phyloP scores from a whole-genome alignment of 2,329 filamentous ascomycete genomes.

The Clarireedia hainanense region DNA sequence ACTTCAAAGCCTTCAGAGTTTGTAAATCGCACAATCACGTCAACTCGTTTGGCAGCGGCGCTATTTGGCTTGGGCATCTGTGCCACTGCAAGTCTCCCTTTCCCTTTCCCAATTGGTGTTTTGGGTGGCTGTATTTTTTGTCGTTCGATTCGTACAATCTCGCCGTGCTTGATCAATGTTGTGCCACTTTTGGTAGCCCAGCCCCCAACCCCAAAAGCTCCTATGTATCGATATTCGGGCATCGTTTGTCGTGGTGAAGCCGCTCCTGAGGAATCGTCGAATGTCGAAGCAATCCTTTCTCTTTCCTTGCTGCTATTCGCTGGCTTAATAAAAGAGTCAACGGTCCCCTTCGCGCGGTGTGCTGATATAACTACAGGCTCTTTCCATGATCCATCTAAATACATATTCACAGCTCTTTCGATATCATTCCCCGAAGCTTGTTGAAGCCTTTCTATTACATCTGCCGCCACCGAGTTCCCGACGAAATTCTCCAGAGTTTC shows the following conservation, averaged over 20 bases:
- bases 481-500: slow-evolving; percentile 52
- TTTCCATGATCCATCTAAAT: slow-evolving; percentile 62
- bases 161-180: slow-evolving; percentile 70
- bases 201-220: slow-evolving; percentile 82
- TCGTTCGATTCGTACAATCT: slow-evolving; percentile 78
- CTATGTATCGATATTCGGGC: slow-evolving; percentile 67
- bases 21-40: slow-evolving; percentile 88
- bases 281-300: background rate
- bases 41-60: slow-evolving; percentile 56
- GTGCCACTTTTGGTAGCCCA: slow-evolving; percentile 85
- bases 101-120: slow-evolving; percentile 36
- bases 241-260: slow-evolving; percentile 30
- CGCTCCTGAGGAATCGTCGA: slow-evolving; percentile 19
- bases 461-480: slow-evolving; percentile 45
- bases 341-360: slow-evolving; percentile 11
- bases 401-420: slow-evolving; percentile 60
- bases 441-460: slow-evolving; percentile 43
- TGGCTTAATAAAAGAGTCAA: slow-evolving; percentile 21
- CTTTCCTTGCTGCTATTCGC: background rate
- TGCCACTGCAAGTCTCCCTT: slow-evolving; percentile 31
- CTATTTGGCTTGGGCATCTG: slow-evolving; percentile 26
- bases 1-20: slow-evolving; percentile 73
- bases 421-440: slow-evolving; percentile 49
- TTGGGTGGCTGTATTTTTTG: slow-evolving; percentile 61
- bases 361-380: slow-evolving; percentile 4